Percentiles rank a stretch among this genome's conserved stretches.
Evolutionary conservation across 164 flowering plant species (phyloP).

Genomic region (Pachysandra terminalis): DNA sequence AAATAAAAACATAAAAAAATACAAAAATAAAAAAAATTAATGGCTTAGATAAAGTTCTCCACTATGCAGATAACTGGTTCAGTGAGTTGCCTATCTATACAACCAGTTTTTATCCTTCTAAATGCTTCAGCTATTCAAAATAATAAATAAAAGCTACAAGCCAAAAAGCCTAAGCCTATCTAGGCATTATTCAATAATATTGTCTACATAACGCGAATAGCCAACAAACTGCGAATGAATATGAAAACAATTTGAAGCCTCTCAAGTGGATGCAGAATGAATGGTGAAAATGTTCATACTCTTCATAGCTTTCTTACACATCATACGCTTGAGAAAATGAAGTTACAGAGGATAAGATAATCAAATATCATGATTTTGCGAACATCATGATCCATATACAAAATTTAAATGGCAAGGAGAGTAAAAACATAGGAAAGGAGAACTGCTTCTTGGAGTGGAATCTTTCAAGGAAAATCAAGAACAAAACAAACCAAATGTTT

Average conservation of each 20-base stretch:
- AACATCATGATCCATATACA: not conserved
- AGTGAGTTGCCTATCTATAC: not conserved
- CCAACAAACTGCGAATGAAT: not conserved
- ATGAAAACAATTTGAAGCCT: not conserved
- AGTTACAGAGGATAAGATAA: too few relatives aligned
- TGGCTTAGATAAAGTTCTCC: too few relatives aligned
- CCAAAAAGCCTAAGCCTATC: too few relatives aligned
- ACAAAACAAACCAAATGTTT: not conserved
- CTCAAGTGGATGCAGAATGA: not conserved
- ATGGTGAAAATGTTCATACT: not conserved
- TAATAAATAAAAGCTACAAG: not conserved
- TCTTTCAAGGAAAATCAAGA: not conserved
- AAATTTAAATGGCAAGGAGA: too few relatives aligned
- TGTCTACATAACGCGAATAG: not conserved
- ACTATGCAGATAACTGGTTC: too few relatives aligned
- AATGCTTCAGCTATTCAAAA: not conserved
- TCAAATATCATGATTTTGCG: not conserved
- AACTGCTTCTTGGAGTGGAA: not conserved
- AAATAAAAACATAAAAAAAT: too few relatives aligned
- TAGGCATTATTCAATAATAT: not conserved
- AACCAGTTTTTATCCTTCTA: not conserved
- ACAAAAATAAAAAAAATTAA: too few relatives aligned
- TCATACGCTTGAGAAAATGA: too few relatives aligned
- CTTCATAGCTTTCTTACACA: not conserved
- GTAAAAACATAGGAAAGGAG: too few relatives aligned